Evolutionary conservation across 257 asterid genomes (phyloP).

Genomic region (Petunia axillaris): DNA sequence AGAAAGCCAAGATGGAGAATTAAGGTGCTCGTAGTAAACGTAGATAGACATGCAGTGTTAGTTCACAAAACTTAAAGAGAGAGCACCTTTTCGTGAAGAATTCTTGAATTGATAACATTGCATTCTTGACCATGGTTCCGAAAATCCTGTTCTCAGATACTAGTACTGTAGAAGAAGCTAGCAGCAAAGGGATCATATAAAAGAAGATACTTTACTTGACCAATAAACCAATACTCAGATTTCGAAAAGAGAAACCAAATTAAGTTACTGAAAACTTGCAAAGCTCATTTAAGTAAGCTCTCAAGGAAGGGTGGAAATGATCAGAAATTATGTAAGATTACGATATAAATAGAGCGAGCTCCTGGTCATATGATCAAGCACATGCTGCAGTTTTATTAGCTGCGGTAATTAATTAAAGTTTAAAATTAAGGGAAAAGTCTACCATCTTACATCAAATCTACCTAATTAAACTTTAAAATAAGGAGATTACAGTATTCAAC

Average conservation of each 20-base stretch:
- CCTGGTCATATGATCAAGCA: not conserved
- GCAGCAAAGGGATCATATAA: not conserved
- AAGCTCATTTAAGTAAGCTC: not conserved
- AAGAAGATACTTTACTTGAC: conserved; percentile 9
- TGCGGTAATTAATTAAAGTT: not conserved
- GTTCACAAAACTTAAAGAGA: not conserved
- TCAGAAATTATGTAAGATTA: not conserved
- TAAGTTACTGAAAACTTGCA: not conserved
- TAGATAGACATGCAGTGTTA: not conserved
- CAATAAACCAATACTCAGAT: not conserved
- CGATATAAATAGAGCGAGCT: not conserved
- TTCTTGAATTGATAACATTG: not conserved
- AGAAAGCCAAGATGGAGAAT: not conserved
- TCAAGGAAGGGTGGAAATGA: not conserved
- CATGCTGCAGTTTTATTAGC: not conserved
- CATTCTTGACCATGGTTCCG: not conserved
- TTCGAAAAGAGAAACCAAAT: not conserved
- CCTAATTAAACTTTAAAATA: no score
- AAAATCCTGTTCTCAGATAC: not conserved
- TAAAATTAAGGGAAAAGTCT: no score
- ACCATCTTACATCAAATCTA: no score
- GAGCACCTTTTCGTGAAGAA: not conserved
- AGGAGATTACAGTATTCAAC: no score
- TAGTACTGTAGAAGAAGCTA: not conserved
- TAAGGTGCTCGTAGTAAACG: not conserved